Conservation (phyloP, 345 rosid genomes). For the Gossypium thurberi region DNA sequence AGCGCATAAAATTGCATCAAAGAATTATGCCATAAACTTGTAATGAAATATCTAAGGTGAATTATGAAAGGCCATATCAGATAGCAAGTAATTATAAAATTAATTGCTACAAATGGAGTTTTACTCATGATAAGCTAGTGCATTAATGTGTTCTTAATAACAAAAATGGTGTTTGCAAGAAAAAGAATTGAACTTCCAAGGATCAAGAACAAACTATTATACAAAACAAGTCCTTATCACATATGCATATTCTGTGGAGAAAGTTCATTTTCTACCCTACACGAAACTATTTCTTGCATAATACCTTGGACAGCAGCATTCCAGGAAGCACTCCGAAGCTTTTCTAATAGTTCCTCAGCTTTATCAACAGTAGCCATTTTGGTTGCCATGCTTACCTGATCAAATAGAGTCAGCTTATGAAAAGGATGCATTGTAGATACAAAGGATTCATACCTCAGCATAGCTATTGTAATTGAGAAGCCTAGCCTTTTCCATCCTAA, state of each 20-base stretch:
- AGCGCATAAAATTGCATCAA: neutral
- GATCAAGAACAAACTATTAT: neutral
- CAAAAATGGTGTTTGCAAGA: neutral
- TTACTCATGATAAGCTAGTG: neutral
- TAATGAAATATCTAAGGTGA: constrained; percentile 3
- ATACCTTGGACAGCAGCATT: constrained; percentile 80
- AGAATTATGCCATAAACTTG: neutral
- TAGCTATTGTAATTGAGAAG: constrained; percentile 69
- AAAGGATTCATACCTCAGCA: constrained; percentile 60
- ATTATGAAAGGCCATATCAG: neutral
- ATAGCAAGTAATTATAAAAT: neutral
- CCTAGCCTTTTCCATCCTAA: constrained; percentile 72
- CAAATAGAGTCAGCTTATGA: constrained; percentile 17
- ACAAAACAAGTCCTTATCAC: neutral
- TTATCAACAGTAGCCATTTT: constrained; percentile 93
- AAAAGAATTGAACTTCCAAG: neutral
- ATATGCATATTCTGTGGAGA: neutral
- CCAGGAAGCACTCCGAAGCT: constrained; percentile 86
- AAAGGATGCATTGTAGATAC: constrained; percentile 4
- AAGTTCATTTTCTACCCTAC: neutral
- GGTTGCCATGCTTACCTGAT: constrained; percentile 85
- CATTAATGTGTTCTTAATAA: neutral
- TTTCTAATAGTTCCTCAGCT: constrained; percentile 74
- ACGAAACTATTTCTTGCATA: constrained; percentile 11
- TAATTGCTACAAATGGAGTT: neutral